Percentiles rank a stretch among this genome's conserved stretches.
These are phyloP conservation scores for Ceratobasidium theobromae DNA, from an alignment of 1,284 basidiomycete genomes.

Conservation along the genomic window DNA sequence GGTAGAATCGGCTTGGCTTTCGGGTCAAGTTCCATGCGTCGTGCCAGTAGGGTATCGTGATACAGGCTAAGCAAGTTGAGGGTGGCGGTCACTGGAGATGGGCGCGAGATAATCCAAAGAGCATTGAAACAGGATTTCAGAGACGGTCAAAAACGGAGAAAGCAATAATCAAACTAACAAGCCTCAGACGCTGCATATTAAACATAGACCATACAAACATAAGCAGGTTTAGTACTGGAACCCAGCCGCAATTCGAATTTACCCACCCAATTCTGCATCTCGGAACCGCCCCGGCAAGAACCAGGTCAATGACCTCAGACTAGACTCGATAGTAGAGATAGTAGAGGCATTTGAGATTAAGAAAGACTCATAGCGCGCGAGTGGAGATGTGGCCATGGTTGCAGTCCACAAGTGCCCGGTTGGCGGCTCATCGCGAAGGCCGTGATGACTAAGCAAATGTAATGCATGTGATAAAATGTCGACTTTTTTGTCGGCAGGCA, in stretches of 20 bases:
- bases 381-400: slow-evolving; percentile 36
- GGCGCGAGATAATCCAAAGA: neutral
- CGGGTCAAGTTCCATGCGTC: slow-evolving; percentile 58
- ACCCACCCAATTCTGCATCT: slow-evolving; percentile 75
- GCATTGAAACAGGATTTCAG: slow-evolving; percentile 31
- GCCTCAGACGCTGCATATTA: slow-evolving; percentile 69
- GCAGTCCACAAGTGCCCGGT: neutral
- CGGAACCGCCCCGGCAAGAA: slow-evolving; percentile 94
- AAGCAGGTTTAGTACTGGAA: neutral
- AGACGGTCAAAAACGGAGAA: slow-evolving; percentile 32
- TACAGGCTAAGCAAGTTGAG: slow-evolving; percentile 81
- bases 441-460: slow-evolving; percentile 20
- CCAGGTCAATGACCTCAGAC: slow-evolving; percentile 88
- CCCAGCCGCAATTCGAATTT: neutral
- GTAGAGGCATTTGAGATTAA: slow-evolving; percentile 80
- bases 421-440: slow-evolving; percentile 4
- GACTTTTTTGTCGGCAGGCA: too few species aligned
- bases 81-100: slow-evolving; percentile 60
- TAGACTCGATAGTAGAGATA: slow-evolving; percentile 85
- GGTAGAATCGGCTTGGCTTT: slow-evolving; percentile 71
- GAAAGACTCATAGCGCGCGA: slow-evolving; percentile 71
- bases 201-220: neutral
- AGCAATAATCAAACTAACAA: slow-evolving; percentile 57
- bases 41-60: slow-evolving; percentile 79
- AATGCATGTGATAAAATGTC: slow-evolving; percentile 16